Evolutionary conservation across 1,139 yeast genomes (phyloP), one percentile per base, ranked within the genome.

Genomic region (Hansenula anomala): DNA sequence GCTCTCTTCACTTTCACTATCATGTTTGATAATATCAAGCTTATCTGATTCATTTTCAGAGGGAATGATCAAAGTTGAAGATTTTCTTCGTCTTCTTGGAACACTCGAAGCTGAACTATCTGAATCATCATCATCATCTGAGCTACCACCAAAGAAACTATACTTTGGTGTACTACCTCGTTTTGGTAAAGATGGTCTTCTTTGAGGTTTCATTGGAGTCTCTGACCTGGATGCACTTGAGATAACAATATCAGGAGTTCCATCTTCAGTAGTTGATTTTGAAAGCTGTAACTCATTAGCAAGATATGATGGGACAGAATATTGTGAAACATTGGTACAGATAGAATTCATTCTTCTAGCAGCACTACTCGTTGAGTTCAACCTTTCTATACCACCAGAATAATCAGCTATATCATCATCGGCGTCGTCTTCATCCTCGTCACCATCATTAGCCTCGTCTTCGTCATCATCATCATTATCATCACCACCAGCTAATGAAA

Each of bases 391-490:
- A 25, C 28, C 24, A 7, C 14, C n/a, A 9, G 17, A 5, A 15
- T 7, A 9, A 1, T 33, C 24, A 23, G 30, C 38, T 2, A 30
- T 16, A 10, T 38, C 43, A 25, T 41, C 45, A 19, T 20, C 23
- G 9, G 9, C 43, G 23, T 41, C 45, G 17, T 56, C 60, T 16
- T 38, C 39, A 12, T 33, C 42, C 11, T 37, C 41, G 9, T 30
- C 33, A n/a, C 36, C 37, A n/a, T 39, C 40, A 10, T 28, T 38
- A 2, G 39, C 45, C 39, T 46, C 22, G 39, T n/a, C n/a, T n/a
- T n/a, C n/a, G n/a, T n/a, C n/a, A n/a, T n/a, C n/a, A n/a, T n/a
- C 42, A 14, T 34, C 43, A 36, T 39, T 38, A 14, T 25, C 15
- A 7, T 25, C 15, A 10, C 12, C 15, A 4, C 22, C 22, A 11